Conservation (phyloP, 2,329 filamentous ascomycete species). For the Exophiala xenobiotica region DNA sequence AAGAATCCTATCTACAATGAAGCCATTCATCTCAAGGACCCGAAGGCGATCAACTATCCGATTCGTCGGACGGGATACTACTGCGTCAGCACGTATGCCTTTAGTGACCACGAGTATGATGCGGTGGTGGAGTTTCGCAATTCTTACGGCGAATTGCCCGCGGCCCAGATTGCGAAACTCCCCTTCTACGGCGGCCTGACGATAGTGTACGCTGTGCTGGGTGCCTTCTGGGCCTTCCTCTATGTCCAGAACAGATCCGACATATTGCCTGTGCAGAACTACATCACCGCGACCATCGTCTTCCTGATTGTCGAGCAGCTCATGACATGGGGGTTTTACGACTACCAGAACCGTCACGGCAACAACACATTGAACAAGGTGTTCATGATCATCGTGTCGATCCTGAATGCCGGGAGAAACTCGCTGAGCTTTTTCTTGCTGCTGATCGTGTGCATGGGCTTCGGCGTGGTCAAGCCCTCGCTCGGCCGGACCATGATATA, state of each 20-base stretch:
- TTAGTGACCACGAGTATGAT: constrained; percentile 66
- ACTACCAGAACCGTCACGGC: constrained; percentile 89
- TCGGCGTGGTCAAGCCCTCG: constrained; percentile 92
- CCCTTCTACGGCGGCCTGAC: constrained; percentile 95
- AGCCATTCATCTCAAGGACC: constrained; percentile 77
- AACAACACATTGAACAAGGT: constrained; percentile 79
- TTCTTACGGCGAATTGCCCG: constrained; percentile 91
- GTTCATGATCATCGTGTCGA: constrained; percentile 84
- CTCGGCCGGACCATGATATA: constrained; percentile 92
- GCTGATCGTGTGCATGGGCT: constrained; percentile 98
- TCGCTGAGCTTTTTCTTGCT: constrained; percentile 98
- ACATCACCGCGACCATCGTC: constrained; percentile 93
- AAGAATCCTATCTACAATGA: constrained; percentile 72
- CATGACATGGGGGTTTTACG: constrained; percentile 98
- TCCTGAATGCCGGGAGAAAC: constrained; percentile 90
- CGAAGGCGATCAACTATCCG: constrained; percentile 71
- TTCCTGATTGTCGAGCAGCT: constrained; percentile 96
- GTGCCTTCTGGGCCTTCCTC: constrained; percentile 86
- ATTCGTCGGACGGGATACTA: constrained; percentile 94
- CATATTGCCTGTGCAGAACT: constrained; percentile 96
- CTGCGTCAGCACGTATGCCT: constrained; percentile 79
- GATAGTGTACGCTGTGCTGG: constrained; percentile 86
- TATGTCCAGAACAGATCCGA: constrained; percentile 94
- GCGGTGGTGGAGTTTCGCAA: constrained; percentile 91
- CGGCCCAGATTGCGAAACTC: constrained; percentile 92